Base-by-base conservation (phyloP, 768 basidiomycete species). In the Mycena sanguinolenta region DNA sequence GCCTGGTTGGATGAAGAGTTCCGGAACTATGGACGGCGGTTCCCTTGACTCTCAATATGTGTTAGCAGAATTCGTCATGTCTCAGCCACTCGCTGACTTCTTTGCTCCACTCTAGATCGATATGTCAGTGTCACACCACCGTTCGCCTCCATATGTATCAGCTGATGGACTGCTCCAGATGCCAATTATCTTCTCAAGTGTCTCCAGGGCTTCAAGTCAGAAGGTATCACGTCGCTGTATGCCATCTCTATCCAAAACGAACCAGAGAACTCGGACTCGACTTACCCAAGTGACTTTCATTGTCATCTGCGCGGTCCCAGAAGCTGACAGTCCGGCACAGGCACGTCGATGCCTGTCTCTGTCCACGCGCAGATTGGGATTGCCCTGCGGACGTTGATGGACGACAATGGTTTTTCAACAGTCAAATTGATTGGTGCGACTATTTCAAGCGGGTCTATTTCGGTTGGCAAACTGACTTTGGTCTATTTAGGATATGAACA, bases 1-100 rank as follows among this genome's bases (percentile, higher is more conserved):
- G 92, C 93, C 93, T 13, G 91, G 82, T 5, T 95, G 93, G 93
- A 93, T 93, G 92, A 94, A 94, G 78, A 82, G 81, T 57, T 88
- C 85, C 65, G 85, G 84, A 5, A 87, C 87, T 0, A 92, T 93
- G 90, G 83, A 88, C 30, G 92, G 92, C 1, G 92, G 92, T 36
- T 87, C 85, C 16, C 77, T 94, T 60, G 73, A 84, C 30, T 84
- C 87, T 0, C 44, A 77, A 76, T 46, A 76, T 80, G 49, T 50
- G 49, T 50, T 13, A 50, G 49, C 49, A 50, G 10, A 50, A 13
- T 50, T 13, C 23, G 21, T 21, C 17, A 6, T 23, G 5, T 23
- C 49, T 25, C 25, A 25, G 25, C 10, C 49, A 50, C 23, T 14
- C 25, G 14, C 13, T 50, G 23, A 50, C 49, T 25, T 14, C 10